These are phyloP conservation scores for Penicillium verhagenii DNA, from an alignment of 495 filamentous ascomycete species.

Conservation along the genomic window DNA sequence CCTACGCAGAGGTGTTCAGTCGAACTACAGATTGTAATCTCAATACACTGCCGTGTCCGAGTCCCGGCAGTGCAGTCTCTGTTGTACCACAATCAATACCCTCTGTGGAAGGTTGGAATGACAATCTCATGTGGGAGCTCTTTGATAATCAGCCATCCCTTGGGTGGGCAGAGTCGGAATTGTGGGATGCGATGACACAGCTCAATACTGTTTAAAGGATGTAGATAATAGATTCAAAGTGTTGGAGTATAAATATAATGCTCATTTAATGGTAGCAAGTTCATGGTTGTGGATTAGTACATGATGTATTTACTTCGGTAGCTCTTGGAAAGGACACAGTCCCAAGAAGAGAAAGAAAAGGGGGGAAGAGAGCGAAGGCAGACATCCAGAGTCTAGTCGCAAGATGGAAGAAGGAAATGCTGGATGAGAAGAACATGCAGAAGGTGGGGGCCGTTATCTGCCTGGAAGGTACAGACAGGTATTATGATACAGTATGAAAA, in stretches of 20 bases:
- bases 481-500: conserved; percentile 43
- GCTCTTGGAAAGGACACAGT: conserved; percentile 23
- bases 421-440: conserved; percentile 19
- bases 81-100: conserved; percentile 5
- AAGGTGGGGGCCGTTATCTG: conserved; percentile 11
- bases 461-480: conserved; percentile 11
- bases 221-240: not conserved
- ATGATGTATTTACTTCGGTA: conserved; percentile 24
- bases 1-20: conserved; percentile 8
- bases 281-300: conserved; percentile 19
- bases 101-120: conserved; percentile 26
- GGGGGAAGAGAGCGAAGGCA: conserved; percentile 9
- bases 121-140: conserved; percentile 33
- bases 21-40: conserved; percentile 1
- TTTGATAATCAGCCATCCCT: conserved; percentile 32
- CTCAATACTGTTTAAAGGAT: conserved; percentile 2
- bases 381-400: conserved; percentile 26
- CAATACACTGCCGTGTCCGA: not conserved
- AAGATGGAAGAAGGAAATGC: conserved; percentile 16
- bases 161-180: conserved; percentile 30
- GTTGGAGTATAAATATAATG: not conserved
- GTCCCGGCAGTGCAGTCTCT: not conserved
- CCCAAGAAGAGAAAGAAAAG: conserved; percentile 16
- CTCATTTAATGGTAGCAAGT: too few species aligned
- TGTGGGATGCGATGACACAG: conserved; percentile 23